These are phyloP conservation scores for Fusarium nelsonii DNA, from an alignment of 2,329 filamentous ascomycete genomes.

Conservation along the genomic window DNA sequence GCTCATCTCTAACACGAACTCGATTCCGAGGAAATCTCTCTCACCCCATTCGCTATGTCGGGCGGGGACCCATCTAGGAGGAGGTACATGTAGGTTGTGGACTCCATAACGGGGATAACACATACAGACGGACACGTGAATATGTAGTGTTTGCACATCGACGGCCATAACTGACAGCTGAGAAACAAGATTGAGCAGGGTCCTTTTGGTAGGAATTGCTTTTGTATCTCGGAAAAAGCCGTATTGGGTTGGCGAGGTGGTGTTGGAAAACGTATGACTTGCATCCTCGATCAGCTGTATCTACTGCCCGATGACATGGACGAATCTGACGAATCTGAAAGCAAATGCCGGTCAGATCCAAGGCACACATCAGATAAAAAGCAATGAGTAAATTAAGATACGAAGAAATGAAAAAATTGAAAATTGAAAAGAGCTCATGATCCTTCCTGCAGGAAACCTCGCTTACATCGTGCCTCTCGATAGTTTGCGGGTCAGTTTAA, in stretches of 20 bases:
- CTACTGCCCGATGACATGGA: slow-evolving; percentile 23
- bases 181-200: slow-evolving; percentile 24
- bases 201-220: slow-evolving; percentile 10
- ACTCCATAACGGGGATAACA: slow-evolving; percentile 1
- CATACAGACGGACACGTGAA: slow-evolving; percentile 3
- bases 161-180: slow-evolving; percentile 12
- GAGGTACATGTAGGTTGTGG: not conserved
- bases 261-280: slow-evolving; percentile 45
- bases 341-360: slow-evolving; percentile 5
- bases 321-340: slow-evolving; percentile 11
- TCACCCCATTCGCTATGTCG: slow-evolving; percentile 2
- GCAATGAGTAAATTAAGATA: not conserved
- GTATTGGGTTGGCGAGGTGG: slow-evolving; percentile 18
- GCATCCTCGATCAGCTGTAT: slow-evolving; percentile 34
- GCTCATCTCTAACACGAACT: slow-evolving; percentile 10
- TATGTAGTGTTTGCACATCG: slow-evolving; percentile 30
- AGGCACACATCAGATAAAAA: slow-evolving; percentile 10
- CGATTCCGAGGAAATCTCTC: slow-evolving; percentile 3
- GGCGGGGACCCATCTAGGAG: not conserved
- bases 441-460: slow-evolving; percentile 19
- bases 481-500: slow-evolving; percentile 22
- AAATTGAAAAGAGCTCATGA: slow-evolving; percentile 21
- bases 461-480: slow-evolving; percentile 9
- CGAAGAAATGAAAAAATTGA: not conserved
- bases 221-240: slow-evolving; percentile 29